Evolutionary conservation across 768 basidiomycete species (phyloP), one percentile per base, ranked within the genome.

Genomic region (Tephrocybe sp.): DNA sequence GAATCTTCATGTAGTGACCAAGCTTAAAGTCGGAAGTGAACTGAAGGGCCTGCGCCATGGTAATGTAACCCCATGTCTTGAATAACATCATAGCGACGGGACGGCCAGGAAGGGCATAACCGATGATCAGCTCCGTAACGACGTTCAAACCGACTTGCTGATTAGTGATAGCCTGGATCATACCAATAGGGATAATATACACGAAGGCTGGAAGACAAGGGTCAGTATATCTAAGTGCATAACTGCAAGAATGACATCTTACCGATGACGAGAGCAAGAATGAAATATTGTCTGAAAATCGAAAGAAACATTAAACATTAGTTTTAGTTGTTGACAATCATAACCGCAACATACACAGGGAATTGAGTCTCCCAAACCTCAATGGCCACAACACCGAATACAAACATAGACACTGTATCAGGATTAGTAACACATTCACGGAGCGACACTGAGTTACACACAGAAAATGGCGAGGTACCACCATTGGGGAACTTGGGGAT

Each of bases 1-100:
- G 84, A 45, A 91, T 76, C 68, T 87, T 87, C 82, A 83, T 85
- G 62, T 84, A 83, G 59, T 87, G 87, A 9, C 84, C 87, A 42
- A 89, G 83, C 67, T 92, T 92, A 64, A 91, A 83, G 68, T 91
- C 87, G 8, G 79, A 73, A 1, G 84, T 78, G 70, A 91, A 92
- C 38, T 69, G 70, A 36, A 90, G 63, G 1, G 88, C 87, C 63
- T 85, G 83, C 2, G 74, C 73, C 77, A 83, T 81, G 44, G 80
- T 83, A 51, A 85, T 83, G 59, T 87, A 89, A 30, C 89, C 87
- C 75, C 76, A 89, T 0, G 85, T 87, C 78, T 89, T 91, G 77
- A 90, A 90, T 72, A 91, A 72, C 89, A 92, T 89, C 76, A 83
- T 88, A 0, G 90, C 89, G 49, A 91, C 64, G 5, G 89, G 87